A percentile compares a stretch with the other conserved stretches of the same genome.
Evolutionary conservation across 2,329 filamentous ascomycete genomes (phyloP).

Genomic region (Xylaria sp.): DNA sequence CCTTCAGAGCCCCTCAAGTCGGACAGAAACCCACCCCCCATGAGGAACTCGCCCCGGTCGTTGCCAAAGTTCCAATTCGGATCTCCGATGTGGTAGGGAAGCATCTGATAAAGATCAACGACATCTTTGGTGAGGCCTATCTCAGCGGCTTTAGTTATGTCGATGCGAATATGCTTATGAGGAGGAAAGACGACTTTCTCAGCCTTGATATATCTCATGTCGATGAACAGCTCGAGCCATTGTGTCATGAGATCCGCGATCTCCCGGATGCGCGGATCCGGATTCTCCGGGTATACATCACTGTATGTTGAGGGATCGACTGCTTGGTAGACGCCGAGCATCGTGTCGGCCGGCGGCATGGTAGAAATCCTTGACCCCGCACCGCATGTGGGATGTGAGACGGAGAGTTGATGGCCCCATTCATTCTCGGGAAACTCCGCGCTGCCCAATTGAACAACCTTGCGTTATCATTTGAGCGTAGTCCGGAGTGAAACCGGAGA

Average conservation of each 20-base stretch:
- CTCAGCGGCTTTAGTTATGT: constrained; percentile 24
- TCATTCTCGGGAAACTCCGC: too few relatives aligned
- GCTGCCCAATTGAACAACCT: too few relatives aligned
- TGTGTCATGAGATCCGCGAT: constrained; percentile 33
- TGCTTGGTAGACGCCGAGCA: constrained; percentile 26
- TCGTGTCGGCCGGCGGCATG: neutral
- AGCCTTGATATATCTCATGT: constrained; percentile 28
- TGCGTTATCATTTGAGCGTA: too few relatives aligned
- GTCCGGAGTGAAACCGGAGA: too few relatives aligned
- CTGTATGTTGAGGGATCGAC: constrained; percentile 29
- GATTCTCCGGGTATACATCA: constrained; percentile 9
- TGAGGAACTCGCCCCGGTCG: constrained; percentile 30
- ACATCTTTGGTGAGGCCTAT: constrained; percentile 34
- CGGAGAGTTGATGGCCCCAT: too few relatives aligned
- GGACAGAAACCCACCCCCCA: constrained; percentile 9
- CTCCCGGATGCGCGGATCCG: constrained; percentile 20
- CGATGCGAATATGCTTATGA: constrained; percentile 30
- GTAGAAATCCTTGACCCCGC: too few relatives aligned
- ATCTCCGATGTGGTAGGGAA: constrained; percentile 27
- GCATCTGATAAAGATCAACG: constrained; percentile 36
- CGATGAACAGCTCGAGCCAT: constrained; percentile 29
- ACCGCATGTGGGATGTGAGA: too few relatives aligned
- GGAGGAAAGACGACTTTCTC: constrained; percentile 32
- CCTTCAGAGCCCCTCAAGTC: constrained; percentile 29
- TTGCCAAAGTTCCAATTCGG: constrained; percentile 37